A percentile compares a stretch with the other conserved stretches of the same genome.
phyloP scores from a whole-genome alignment of 1,284 basidiomycete genomes.

The Quambalaria eucalypti region DNA sequence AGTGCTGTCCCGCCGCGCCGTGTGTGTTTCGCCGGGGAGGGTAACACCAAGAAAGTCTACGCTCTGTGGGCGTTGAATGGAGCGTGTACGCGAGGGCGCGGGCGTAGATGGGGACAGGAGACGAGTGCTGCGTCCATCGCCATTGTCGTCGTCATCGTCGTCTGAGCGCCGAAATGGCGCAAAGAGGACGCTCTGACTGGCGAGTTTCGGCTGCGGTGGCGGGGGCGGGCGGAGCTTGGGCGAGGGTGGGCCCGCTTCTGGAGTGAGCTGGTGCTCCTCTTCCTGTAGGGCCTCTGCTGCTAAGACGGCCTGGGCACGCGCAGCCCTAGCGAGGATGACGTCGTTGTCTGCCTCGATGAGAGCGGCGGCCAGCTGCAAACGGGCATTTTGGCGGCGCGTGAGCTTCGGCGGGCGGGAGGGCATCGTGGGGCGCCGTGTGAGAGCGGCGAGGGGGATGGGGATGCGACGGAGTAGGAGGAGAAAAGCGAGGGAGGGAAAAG shows the following conservation, averaged over 20 bases:
- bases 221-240: conserved; percentile 8
- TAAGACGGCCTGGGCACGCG: not conserved
- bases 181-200: conserved; percentile 37
- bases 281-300: conserved; percentile 1
- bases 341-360: conserved; percentile 46
- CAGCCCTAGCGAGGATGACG: conserved; percentile 20
- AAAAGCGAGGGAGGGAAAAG: too few relatives aligned
- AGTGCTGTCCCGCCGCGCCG: too few relatives aligned
- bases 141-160: not conserved
- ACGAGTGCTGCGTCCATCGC: conserved; percentile 1
- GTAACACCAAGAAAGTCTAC: conserved; percentile 35
- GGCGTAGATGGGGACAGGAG: too few relatives aligned
- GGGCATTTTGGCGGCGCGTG: conserved; percentile 15
- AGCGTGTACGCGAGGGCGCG: not conserved
- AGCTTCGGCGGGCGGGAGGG: too few relatives aligned
- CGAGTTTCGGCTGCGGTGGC: conserved; percentile 28
- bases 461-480: too few relatives aligned
- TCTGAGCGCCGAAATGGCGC: conserved; percentile 24
- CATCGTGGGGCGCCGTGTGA: too few relatives aligned
- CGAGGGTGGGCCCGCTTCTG: conserved; percentile 3
- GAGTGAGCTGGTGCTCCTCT: not conserved
- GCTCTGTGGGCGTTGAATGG: conserved; percentile 4
- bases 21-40: conserved; percentile 18
- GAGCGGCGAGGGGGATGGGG: too few relatives aligned
- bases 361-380: conserved; percentile 28